Base-by-base conservation (phyloP, 306 rosid species). In the Purshia tridentata region DNA sequence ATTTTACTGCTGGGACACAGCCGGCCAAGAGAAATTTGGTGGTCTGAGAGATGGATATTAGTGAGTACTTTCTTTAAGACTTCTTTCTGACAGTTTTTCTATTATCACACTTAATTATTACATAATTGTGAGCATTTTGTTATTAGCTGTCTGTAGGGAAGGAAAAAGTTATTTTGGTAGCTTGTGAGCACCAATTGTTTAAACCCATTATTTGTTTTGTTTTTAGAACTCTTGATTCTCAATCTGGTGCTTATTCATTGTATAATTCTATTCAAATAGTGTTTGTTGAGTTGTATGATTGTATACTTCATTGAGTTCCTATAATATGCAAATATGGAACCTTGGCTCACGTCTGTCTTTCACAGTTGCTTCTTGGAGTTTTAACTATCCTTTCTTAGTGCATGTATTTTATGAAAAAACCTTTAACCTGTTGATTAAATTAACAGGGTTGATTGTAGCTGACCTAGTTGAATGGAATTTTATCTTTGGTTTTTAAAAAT, bases 1-100 rank as follows among this genome's bases (percentile, higher is more conserved):
- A 0, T 90, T 90, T 78, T 86, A 88, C 68, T 90, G 96, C 80
- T 90, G 96, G 96, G 93, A 90, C 70, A 89, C 92, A 3, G 95
- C 96, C 1, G 96, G 96, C 0, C 96, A 89, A 76, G 96, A 87
- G 74, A 89, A 87, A 64, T 89, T 89, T 53, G 96, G 96, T 46
- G 96, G 96, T 19, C 92, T 89, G 2, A 71, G 96, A 80, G 96
- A 89, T 78, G 96, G 88, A 60, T 89, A 89, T 39, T 89, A 89
- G 95, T 85, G 47, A 80, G 90, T 76, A 4, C 6, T 64, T 2
- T 16, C 0, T 22, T 14, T 40, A 0, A 4, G 15, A 7, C 16
- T 39, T 8, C 10, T 15, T 20, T 13, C 67, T 15, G 3, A 40
- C 15, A 2, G 4, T 37, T 39, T 9, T 1, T 16, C 35, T 29